Percentiles rank a stretch among this genome's conserved stretches.
Conservation (phyloP, 2,329 filamentous ascomycete genomes). For the Colletotrichum cordylinicola region DNA sequence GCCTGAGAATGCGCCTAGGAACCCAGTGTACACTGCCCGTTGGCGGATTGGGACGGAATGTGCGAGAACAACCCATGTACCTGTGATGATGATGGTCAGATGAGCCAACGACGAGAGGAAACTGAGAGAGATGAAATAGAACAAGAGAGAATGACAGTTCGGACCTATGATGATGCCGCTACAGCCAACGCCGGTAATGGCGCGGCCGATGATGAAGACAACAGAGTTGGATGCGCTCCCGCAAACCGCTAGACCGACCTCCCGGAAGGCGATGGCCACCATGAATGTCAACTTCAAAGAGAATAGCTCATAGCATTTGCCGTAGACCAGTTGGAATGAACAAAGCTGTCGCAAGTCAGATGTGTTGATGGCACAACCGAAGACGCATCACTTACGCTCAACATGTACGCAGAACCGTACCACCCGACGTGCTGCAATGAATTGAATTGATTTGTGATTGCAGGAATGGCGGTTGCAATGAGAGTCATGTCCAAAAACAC, state of each 20-base stretch:
- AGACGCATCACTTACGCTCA: constrained; percentile 34
- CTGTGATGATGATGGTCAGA: constrained; percentile 33
- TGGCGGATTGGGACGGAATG: constrained; percentile 37
- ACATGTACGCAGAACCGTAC: constrained; percentile 57
- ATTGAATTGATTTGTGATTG: constrained; percentile 56
- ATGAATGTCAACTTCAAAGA: constrained; percentile 32
- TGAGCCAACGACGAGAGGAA: neutral
- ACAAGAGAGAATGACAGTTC: neutral
- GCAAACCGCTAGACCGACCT: constrained; percentile 29
- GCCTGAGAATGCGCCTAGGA: constrained; percentile 42
- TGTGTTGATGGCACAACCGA: neutral
- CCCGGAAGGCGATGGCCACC: constrained; percentile 27
- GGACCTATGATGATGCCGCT: constrained; percentile 37
- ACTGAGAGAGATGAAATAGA: neutral
- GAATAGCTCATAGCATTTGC: constrained; percentile 34
- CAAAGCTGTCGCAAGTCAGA: neutral
- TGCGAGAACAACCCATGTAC: constrained; percentile 42
- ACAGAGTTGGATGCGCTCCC: constrained; percentile 33
- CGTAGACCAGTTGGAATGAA: constrained; percentile 32
- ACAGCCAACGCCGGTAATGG: constrained; percentile 40
- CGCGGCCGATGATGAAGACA: constrained; percentile 42
- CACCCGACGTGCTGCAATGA: constrained; percentile 59
- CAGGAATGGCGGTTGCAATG: constrained; percentile 45
- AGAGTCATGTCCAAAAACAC: constrained; percentile 35
- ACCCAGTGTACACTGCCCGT: constrained; percentile 40